Evolutionary conservation across 495 filamentous ascomycete species (phyloP), one percentile per base, ranked within the genome.

Genomic region (Usnea hakonensis): DNA sequence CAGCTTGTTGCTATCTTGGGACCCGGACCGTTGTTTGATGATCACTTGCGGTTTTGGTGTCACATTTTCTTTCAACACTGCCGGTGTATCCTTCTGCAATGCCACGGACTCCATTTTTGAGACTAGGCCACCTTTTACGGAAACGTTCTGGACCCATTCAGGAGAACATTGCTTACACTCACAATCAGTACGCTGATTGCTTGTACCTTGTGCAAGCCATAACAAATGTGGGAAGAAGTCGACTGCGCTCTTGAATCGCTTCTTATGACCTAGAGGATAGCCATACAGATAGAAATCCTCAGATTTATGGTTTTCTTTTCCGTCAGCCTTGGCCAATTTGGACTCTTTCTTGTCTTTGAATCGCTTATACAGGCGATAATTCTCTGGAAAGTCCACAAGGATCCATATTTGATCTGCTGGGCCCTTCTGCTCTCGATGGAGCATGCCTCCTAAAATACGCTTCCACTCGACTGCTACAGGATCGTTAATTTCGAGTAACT

Each of bases 271-370:
- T 35, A 74, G 67, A 2, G 83, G 84, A 64, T 87, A 79, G 35
- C 84, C 84, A 63, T 86, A 87, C 3, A 87, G 74, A 69, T 85
- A 87, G 21, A 77, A 79, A 67, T 87, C 85, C 66, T 79, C 75
- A 33, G 77, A 70, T 53, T 79, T 74, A 61, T 78, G 77, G 37
- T 68, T 69, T 21, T 70, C 72, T 26, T 66, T 73, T 10, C 72
- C 72, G 62, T 77, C 73, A 30, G 68, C 76, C 54, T 75, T 76
- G 55, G 60, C 57, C 32, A 68, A 62, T 52, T 56, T 66, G 68
- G 36, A 70, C 72, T 21, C 69, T 66, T 37, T 66, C 69, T 62
- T 73, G 7, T 52, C 73, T 66, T 75, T 80, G 58, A 82, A 71
- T 62, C 84, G 83, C 66, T 85, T 81, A 65, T 78, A 87, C 16